Conservation (phyloP, 345 rosid genomes). For the Eucalyptus dawsonii region DNA sequence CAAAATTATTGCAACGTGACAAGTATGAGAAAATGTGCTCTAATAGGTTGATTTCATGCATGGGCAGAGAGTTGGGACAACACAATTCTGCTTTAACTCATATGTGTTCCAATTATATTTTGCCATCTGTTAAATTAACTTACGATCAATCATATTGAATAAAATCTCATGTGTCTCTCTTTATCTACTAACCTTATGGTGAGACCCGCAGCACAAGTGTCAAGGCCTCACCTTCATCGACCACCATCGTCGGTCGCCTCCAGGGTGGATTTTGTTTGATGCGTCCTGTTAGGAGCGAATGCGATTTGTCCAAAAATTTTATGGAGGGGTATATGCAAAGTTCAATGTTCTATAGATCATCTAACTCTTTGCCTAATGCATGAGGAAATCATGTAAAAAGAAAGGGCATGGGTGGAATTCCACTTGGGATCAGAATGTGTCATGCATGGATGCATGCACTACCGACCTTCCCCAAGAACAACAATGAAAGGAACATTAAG, state of each 20-base stretch:
- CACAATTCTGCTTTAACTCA: background rate
- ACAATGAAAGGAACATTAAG: background rate
- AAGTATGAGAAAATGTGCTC: background rate
- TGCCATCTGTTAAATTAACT: background rate
- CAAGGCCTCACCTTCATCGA: background rate
- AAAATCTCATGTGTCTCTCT: background rate
- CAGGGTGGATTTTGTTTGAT: background rate
- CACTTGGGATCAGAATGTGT: background rate
- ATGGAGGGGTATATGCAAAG: background rate
- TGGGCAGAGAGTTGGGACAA: background rate
- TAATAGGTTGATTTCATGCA: background rate
- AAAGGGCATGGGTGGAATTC: conserved; percentile 6
- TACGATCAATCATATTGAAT: background rate
- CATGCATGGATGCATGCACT: conserved; percentile 1
- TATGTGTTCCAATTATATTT: background rate
- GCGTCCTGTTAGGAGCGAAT: background rate
- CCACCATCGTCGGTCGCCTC: background rate
- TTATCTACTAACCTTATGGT: background rate
- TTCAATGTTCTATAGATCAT: background rate
- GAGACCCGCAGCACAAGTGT: background rate
- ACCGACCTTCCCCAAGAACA: background rate
- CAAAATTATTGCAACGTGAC: background rate
- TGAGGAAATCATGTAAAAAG: conserved; percentile 24
- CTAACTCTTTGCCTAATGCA: conserved; percentile 28
- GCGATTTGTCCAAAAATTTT: background rate